phyloP scores from a whole-genome alignment of 345 rosid species.

The Lepidium africanum region DNA sequence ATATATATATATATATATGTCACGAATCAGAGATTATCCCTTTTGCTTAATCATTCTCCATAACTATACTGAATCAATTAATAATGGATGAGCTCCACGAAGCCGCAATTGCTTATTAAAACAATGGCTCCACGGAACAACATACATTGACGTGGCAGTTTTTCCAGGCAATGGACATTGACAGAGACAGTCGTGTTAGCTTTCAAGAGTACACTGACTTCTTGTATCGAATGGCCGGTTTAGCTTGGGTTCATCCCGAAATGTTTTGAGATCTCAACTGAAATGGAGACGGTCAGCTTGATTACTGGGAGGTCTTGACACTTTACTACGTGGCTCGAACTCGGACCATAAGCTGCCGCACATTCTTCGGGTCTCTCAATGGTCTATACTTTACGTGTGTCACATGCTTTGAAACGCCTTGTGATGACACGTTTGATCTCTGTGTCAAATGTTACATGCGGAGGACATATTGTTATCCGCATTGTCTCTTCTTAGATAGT shows the following conservation, averaged over 20 bases:
- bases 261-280: background rate
- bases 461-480: background rate
- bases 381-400: slow-evolving; percentile 12
- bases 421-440: background rate
- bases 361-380: background rate
- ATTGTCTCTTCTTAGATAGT: slow-evolving; percentile 8
- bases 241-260: background rate
- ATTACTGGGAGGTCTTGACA: slow-evolving; percentile 18
- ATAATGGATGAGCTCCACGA: slow-evolving; percentile 1
- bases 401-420: background rate
- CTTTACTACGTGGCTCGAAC: slow-evolving; percentile 8
- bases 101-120: slow-evolving; percentile 1
- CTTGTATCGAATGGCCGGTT: background rate
- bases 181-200: background rate
- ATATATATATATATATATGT: no score
- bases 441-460: background rate
- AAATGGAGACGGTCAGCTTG: slow-evolving; percentile 6
- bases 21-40: background rate
- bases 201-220: background rate
- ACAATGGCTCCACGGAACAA: slow-evolving; percentile 5
- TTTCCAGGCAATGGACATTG: slow-evolving; percentile 1
- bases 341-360: background rate
- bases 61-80: no score
- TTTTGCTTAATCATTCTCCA: background rate
- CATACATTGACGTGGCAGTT: background rate